phyloP scores from a whole-genome alignment of 805 yeast genomes.

The Vanderwaltozyma verrucispora region DNA sequence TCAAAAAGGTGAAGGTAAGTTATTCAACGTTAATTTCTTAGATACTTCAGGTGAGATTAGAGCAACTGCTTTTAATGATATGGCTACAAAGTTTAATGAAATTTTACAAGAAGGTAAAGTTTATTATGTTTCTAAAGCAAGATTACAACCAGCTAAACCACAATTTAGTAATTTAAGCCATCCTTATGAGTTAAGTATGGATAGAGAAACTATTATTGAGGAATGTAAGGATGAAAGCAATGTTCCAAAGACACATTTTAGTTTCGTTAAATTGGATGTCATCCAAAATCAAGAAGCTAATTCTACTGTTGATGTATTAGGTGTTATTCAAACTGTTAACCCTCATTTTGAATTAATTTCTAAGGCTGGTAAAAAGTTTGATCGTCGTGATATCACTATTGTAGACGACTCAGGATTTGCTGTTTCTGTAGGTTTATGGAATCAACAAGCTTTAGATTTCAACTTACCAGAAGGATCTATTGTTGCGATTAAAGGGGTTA shows the following conservation, averaged over 20 bases:
- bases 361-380: constrained; percentile 84
- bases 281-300: constrained; percentile 62
- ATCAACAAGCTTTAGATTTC: constrained; percentile 73
- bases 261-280: constrained; percentile 58
- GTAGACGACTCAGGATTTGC: constrained; percentile 79
- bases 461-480: constrained; percentile 64
- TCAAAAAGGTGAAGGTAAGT: constrained; percentile 78
- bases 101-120: constrained; percentile 80
- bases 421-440: constrained; percentile 82
- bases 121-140: constrained; percentile 71
- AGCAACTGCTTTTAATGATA: constrained; percentile 88
- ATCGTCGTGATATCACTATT: constrained; percentile 77
- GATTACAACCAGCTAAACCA: constrained; percentile 75
- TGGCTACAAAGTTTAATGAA: constrained; percentile 70
- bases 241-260: constrained; percentile 73
- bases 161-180: constrained; percentile 76
- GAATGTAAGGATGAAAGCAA: constrained; percentile 49
- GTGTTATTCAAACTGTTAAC: constrained; percentile 68
- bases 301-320: constrained; percentile 74
- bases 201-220: constrained; percentile 65
- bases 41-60: constrained; percentile 95
- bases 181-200: constrained; percentile 79
- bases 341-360: constrained; percentile 74
- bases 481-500: constrained; percentile 86
- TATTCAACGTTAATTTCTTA: constrained; percentile 76